These are phyloP conservation scores for Oropetium thomaeum DNA, from an alignment of 176 grass and related monocot genomes.

Conservation along the genomic window DNA sequence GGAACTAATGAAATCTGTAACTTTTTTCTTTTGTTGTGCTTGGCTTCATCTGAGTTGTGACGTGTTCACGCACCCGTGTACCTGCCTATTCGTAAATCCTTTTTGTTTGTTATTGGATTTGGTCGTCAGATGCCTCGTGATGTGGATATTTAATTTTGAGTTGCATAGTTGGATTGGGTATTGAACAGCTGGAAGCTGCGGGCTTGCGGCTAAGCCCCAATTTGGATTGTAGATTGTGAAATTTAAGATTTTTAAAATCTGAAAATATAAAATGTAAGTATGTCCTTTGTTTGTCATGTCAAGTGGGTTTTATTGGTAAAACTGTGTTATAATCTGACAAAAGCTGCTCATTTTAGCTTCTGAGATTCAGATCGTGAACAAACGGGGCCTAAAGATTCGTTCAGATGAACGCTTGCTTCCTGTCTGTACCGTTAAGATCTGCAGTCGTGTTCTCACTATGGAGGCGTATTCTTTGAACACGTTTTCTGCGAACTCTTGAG, in stretches of 20 bases:
- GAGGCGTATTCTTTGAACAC: neutral
- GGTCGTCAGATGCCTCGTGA: neutral
- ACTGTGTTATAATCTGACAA: too few species aligned
- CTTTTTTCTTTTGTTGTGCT: neutral
- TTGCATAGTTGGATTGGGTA: neutral
- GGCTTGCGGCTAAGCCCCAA: too few species aligned
- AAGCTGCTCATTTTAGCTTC: too few species aligned
- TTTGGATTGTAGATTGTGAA: too few species aligned
- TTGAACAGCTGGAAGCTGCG: neutral
- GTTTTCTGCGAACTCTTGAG: neutral
- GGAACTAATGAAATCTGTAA: conserved; percentile 23
- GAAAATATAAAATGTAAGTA: too few species aligned
- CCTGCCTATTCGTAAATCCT: neutral
- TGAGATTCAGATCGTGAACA: too few species aligned
- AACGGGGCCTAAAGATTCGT: too few species aligned
- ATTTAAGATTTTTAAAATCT: too few species aligned
- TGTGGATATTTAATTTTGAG: neutral
- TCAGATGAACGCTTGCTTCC: too few species aligned
- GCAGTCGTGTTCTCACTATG: neutral
- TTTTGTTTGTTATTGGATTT: neutral
- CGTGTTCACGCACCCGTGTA: neutral
- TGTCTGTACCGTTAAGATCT: too few species aligned
- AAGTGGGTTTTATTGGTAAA: too few species aligned
- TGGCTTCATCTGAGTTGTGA: neutral
- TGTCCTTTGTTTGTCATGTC: too few species aligned